Percentiles rank a stretch among this genome's conserved stretches.
phyloP scores from a whole-genome alignment of 495 filamentous ascomycete species.

The Talaromyces thailandensis region DNA sequence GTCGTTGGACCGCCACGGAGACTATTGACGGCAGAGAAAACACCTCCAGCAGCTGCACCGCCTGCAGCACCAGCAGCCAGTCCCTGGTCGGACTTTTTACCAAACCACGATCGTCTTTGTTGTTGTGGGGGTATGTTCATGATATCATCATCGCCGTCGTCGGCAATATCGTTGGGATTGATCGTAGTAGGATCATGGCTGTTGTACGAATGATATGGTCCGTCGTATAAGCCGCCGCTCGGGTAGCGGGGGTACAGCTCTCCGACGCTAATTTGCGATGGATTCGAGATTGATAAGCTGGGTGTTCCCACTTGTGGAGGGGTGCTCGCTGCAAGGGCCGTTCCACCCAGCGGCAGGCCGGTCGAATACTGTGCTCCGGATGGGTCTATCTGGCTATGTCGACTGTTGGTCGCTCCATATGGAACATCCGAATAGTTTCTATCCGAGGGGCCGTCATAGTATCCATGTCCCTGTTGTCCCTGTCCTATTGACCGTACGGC shows the following conservation, averaged over 20 bases:
- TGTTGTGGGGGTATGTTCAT: constrained; percentile 27
- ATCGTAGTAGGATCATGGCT: constrained; percentile 48
- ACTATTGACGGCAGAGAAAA: constrained; percentile 30
- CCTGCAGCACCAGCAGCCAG: constrained; percentile 30
- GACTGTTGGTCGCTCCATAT: constrained; percentile 28
- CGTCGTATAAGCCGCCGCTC: constrained; percentile 32
- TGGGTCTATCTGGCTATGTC: constrained; percentile 21
- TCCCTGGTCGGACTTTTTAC: constrained; percentile 18
- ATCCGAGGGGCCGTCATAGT: constrained; percentile 32
- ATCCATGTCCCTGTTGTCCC: constrained; percentile 23
- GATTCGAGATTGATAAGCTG: constrained; percentile 18
- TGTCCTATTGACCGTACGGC: constrained; percentile 42
- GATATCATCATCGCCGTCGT: constrained; percentile 81
- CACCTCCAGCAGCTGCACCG: constrained; percentile 43
- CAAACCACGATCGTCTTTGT: constrained; percentile 34
- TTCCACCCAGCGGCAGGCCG: constrained; percentile 14
- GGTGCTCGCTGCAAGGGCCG: constrained; percentile 27
- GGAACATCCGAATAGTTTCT: constrained; percentile 38
- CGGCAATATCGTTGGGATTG: constrained; percentile 70
- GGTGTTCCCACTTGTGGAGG: constrained; percentile 24
- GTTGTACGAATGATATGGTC: constrained; percentile 53
- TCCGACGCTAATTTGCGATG: constrained; percentile 22
- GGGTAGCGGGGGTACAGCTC: constrained; percentile 23
- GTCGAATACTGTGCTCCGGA: constrained; percentile 31
- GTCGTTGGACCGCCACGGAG: constrained; percentile 22